Conservation (phyloP, 371 early-diverging fungal species). For the Mortierella sp. region DNA sequence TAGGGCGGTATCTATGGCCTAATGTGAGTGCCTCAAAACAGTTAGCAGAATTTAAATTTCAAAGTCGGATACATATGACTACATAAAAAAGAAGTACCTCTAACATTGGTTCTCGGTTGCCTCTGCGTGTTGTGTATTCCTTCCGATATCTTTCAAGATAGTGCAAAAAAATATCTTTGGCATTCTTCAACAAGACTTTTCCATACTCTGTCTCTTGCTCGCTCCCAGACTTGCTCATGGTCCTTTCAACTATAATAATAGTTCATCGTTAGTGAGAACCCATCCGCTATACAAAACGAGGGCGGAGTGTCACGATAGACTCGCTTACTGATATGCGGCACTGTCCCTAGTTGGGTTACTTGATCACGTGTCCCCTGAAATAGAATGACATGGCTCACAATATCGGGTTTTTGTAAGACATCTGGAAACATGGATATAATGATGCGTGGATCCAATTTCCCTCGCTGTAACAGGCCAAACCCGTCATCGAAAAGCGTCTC, state of each 20-base stretch:
- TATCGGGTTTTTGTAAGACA: conserved; percentile 52
- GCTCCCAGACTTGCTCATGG: conserved; percentile 21
- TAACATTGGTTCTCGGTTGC: conserved; percentile 41
- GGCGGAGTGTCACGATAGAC: background rate
- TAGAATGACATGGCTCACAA: conserved; percentile 42
- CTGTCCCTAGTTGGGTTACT: conserved; percentile 57
- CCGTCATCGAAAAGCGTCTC: conserved; percentile 82
- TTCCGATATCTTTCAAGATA: conserved; percentile 63
- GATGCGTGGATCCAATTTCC: conserved; percentile 73
- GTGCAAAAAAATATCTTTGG: conserved; percentile 66
- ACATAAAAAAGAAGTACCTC: conserved; percentile 14
- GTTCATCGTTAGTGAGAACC: background rate
- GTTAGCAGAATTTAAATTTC: background rate
- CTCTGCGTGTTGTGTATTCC: conserved; percentile 14
- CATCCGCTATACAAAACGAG: background rate
- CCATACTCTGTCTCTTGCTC: conserved; percentile 55
- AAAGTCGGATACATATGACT: background rate
- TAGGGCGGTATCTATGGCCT: conserved; percentile 78
- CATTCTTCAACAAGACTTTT: conserved; percentile 66
- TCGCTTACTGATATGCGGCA: conserved; percentile 66
- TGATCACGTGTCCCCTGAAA: conserved; percentile 63
- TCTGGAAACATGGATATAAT: conserved; percentile 73
- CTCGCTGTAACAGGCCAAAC: conserved; percentile 69
- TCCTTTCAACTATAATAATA: conserved; percentile 15
- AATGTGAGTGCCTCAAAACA: background rate